These are phyloP conservation scores for Leishmania lainsoni DNA, from an alignment of 208 protist species.

Conservation along the genomic window DNA sequence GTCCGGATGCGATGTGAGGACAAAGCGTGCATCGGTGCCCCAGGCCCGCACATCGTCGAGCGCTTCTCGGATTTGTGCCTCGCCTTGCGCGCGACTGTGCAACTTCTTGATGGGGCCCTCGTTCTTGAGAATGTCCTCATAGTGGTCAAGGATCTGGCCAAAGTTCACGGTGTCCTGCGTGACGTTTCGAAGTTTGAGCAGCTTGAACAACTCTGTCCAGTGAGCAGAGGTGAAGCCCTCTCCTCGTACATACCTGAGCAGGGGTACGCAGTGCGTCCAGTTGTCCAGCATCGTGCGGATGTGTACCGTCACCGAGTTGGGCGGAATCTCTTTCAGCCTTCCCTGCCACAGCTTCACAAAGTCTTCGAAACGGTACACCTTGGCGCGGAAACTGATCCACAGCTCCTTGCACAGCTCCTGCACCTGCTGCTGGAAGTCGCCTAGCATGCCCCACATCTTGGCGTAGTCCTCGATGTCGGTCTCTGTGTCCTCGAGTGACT, in stretches of 20 bases:
- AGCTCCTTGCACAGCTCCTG: slow-evolving; percentile 75
- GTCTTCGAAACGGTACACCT: slow-evolving; percentile 95
- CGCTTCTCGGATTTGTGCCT: slow-evolving; percentile 96
- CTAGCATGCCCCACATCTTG: slow-evolving; percentile 88
- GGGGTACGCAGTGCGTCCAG: slow-evolving; percentile 79
- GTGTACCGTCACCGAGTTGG: slow-evolving; percentile 85
- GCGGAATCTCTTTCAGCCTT: slow-evolving; percentile 74
- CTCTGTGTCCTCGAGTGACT: slow-evolving; percentile 74
- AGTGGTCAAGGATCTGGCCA: slow-evolving; percentile 87
- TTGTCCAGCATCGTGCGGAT: slow-evolving; percentile 89
- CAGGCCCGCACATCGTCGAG: slow-evolving; percentile 95
- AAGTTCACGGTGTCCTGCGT: slow-evolving; percentile 93
- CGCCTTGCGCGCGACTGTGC: slow-evolving; percentile 93
- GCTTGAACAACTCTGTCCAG: slow-evolving; percentile 93
- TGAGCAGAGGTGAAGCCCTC: slow-evolving; percentile 96
- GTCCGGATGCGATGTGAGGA: slow-evolving; percentile 77
- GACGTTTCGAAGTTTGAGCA: slow-evolving; percentile 78
- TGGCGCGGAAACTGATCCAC: slow-evolving; percentile 95
- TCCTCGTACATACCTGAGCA: slow-evolving; percentile 94
- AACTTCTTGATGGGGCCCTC: slow-evolving; percentile 93
- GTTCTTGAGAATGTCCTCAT: slow-evolving; percentile 75
- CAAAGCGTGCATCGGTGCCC: slow-evolving; percentile 89
- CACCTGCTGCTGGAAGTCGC: slow-evolving; percentile 87
- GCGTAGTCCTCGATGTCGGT: slow-evolving; percentile 86
- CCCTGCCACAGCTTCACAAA: slow-evolving; percentile 94